Percentiles rank a stretch among this genome's conserved stretches.
These are phyloP conservation scores for Hypoxylon sp. DNA, from an alignment of 2,329 filamentous ascomycete species.

Conservation along the genomic window DNA sequence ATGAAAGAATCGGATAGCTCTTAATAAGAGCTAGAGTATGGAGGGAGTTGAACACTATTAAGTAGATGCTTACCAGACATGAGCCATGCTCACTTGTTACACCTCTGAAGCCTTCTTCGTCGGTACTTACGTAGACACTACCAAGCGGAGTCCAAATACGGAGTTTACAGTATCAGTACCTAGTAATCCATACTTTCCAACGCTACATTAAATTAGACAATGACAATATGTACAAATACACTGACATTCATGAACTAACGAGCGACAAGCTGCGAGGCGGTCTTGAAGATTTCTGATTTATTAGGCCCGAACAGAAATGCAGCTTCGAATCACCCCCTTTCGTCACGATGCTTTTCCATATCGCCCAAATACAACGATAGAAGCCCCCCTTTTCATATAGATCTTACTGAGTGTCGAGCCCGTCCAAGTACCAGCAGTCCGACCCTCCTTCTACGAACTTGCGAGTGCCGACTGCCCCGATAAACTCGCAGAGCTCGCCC, in stretches of 20 bases:
- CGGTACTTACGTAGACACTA: no score
- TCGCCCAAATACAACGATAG: background rate
- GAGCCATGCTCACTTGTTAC: no score
- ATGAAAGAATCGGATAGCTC: no score
- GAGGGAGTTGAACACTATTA: no score
- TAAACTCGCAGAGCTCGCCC: slow-evolving; percentile 48
- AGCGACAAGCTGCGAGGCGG: background rate
- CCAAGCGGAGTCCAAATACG: no score
- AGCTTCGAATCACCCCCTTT: background rate
- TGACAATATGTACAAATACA: no score
- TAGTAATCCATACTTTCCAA: no score
- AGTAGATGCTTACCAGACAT: no score
- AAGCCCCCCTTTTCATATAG: background rate
- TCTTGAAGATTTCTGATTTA: background rate
- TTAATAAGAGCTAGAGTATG: no score
- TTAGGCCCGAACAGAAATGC: background rate
- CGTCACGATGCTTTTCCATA: background rate
- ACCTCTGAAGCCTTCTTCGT: no score
- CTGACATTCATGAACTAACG: background rate
- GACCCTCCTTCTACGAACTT: slow-evolving; percentile 39
- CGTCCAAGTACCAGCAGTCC: slow-evolving; percentile 39
- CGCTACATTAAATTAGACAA: no score
- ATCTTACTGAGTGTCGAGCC: slow-evolving; percentile 16
- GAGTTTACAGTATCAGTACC: no score
- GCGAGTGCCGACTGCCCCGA: slow-evolving; percentile 41